Conservation (phyloP, 495 filamentous ascomycete genomes). For the Aspergillus coremiiformis region DNA sequence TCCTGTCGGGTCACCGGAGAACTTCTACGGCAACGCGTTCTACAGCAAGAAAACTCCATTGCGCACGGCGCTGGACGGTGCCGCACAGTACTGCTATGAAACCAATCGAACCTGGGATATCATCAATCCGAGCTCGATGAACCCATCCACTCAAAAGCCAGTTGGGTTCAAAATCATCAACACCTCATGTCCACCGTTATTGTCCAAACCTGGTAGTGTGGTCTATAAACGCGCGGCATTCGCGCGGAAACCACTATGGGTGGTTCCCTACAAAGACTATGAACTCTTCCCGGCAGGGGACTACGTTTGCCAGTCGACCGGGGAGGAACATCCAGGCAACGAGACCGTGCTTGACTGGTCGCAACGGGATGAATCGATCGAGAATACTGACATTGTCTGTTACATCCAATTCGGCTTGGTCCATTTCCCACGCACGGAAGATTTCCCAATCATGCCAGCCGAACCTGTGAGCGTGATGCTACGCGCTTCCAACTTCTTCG, state of each 20-base stretch:
- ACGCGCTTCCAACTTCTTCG: slow-evolving; percentile 69
- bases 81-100: slow-evolving; percentile 53
- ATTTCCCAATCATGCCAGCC: slow-evolving; percentile 61
- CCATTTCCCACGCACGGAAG: slow-evolving; percentile 52
- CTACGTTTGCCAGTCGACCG: slow-evolving; percentile 78
- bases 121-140: slow-evolving; percentile 59
- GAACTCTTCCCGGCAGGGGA: slow-evolving; percentile 79
- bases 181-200: slow-evolving; percentile 68
- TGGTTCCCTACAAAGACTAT: slow-evolving; percentile 68
- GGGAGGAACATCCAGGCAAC: slow-evolving; percentile 29
- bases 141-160: slow-evolving; percentile 66
- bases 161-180: slow-evolving; percentile 74
- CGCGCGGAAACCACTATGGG: slow-evolving; percentile 74
- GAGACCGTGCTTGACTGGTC: slow-evolving; percentile 36
- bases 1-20: slow-evolving; percentile 58
- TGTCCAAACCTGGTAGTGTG: slow-evolving; percentile 63
- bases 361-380: slow-evolving; percentile 41
- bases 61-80: slow-evolving; percentile 43
- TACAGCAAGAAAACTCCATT: slow-evolving; percentile 62
- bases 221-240: slow-evolving; percentile 73
- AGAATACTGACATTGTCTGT: slow-evolving; percentile 37
- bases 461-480: slow-evolving; percentile 49
- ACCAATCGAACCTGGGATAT: slow-evolving; percentile 76
- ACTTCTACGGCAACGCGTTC: slow-evolving; percentile 70
- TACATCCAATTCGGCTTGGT: slow-evolving; percentile 46